Evolutionary conservation across 495 filamentous ascomycete genomes (phyloP).

Genomic region (Penicillium paxilli): DNA sequence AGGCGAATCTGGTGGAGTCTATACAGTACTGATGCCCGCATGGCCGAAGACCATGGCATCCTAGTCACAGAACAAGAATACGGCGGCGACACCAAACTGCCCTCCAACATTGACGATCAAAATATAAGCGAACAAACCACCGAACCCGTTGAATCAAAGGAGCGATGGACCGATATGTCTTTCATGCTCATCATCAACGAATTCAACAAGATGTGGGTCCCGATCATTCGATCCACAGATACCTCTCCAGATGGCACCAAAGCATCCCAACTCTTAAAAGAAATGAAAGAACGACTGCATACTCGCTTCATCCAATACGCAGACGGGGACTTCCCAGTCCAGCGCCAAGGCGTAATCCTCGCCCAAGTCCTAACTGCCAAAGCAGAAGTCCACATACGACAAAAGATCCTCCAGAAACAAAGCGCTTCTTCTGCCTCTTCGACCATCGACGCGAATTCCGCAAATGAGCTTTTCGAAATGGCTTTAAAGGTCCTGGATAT

Average conservation of each 20-base stretch:
- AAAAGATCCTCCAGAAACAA: slow-evolving; percentile 20
- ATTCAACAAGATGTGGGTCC: slow-evolving; percentile 15
- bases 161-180: slow-evolving; percentile 30
- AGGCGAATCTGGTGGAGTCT: slow-evolving; percentile 47
- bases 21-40: slow-evolving; percentile 32
- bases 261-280: slow-evolving; percentile 12
- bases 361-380: slow-evolving; percentile 23
- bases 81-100: slow-evolving; percentile 24
- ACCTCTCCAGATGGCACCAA: slow-evolving; percentile 11
- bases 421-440: not conserved
- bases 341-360: slow-evolving; percentile 25
- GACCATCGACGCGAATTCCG: slow-evolving; percentile 2
- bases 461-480: slow-evolving; percentile 15
- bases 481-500: slow-evolving; percentile 21
- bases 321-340: slow-evolving; percentile 34
- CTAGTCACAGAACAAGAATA: slow-evolving; percentile 21
- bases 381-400: slow-evolving; percentile 25
- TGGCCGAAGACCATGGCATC: slow-evolving; percentile 39
- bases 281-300: slow-evolving; percentile 20
- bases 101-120: slow-evolving; percentile 31
- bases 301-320: slow-evolving; percentile 24
- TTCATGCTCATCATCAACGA: slow-evolving; percentile 37
- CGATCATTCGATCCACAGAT: slow-evolving; percentile 1
- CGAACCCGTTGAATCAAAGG: slow-evolving; percentile 2
- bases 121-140: slow-evolving; percentile 10